Evolutionary conservation across 2,329 filamentous ascomycete species (phyloP).

Genomic region (Alternaria brassicicola): DNA sequence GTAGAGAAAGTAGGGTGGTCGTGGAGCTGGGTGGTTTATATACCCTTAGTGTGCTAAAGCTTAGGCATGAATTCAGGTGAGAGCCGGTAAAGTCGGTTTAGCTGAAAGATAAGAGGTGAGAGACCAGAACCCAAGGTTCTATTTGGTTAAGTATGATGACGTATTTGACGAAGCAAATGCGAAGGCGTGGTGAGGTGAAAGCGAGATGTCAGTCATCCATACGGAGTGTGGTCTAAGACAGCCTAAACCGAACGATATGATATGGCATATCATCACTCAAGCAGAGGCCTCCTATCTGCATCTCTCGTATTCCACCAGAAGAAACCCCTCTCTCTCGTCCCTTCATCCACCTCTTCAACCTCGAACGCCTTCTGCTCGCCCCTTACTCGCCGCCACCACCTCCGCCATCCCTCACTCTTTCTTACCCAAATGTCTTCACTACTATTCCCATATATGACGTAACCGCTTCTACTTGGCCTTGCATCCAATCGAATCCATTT

Average conservation of each 20-base stretch:
- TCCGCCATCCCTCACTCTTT: constrained; percentile 32
- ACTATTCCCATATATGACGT: constrained; percentile 37
- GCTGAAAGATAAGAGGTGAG: neutral
- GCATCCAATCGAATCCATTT: constrained; percentile 19
- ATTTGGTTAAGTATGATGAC: neutral
- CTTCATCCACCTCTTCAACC: constrained; percentile 34
- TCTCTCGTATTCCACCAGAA: constrained; percentile 26
- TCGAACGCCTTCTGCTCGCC: constrained; percentile 33
- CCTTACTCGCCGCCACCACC: constrained; percentile 36
- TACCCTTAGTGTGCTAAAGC: neutral
- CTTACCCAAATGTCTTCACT: constrained; percentile 41
- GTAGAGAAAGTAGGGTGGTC: neutral
- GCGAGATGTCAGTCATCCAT: neutral
- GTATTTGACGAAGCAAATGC: neutral
- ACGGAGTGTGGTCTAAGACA: neutral
- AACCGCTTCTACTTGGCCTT: constrained; percentile 34
- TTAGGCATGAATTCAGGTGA: neutral
- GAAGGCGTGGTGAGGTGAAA: neutral
- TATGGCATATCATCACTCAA: constrained; percentile 3
- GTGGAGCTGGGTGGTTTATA: neutral
- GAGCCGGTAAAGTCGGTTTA: neutral
- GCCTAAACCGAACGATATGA: too few relatives aligned
- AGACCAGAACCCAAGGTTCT: neutral
- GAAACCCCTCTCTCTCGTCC: constrained; percentile 31
- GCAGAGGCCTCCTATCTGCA: constrained; percentile 31